A percentile compares a stretch with the other conserved stretches of the same genome.
These are phyloP conservation scores for Fragaria iinumae DNA, from an alignment of 306 rosid species.

Conservation along the genomic window DNA sequence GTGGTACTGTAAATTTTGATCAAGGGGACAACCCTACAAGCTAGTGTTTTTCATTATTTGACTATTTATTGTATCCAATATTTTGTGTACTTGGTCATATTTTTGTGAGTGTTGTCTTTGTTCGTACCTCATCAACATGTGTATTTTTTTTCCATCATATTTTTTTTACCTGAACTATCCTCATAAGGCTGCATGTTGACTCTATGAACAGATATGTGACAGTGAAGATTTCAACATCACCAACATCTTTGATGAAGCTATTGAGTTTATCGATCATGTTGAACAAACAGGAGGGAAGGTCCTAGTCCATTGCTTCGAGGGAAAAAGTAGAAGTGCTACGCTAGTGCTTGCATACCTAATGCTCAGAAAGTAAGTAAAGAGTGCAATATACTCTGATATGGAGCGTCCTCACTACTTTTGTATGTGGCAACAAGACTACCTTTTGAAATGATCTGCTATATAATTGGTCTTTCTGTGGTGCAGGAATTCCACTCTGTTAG, in stretches of 20 bases:
- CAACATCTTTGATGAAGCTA: conserved; percentile 80
- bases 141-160: background rate
- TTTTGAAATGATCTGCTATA: conserved; percentile 4
- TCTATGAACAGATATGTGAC: conserved; percentile 61
- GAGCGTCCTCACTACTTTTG: background rate
- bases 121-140: background rate
- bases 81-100: background rate
- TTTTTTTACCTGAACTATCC: conserved; percentile 2
- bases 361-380: conserved; percentile 80
- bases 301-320: conserved; percentile 96
- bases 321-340: conserved; percentile 91
- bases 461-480: conserved; percentile 24
- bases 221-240: conserved; percentile 68
- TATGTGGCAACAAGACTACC: background rate
- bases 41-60: background rate
- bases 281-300: conserved; percentile 71
- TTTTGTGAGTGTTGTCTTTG: background rate
- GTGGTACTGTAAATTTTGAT: background rate
- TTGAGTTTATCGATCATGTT: conserved; percentile 60
- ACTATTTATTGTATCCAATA: background rate
- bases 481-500: conserved; percentile 61
- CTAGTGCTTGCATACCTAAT: conserved; percentile 88
- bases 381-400: conserved; percentile 3
- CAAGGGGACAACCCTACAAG: background rate
- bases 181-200: conserved; percentile 13